Percentiles rank a stretch among this genome's conserved stretches.
phyloP scores from a whole-genome alignment of 805 yeast genomes.

The Nakazawaea sp. region DNA sequence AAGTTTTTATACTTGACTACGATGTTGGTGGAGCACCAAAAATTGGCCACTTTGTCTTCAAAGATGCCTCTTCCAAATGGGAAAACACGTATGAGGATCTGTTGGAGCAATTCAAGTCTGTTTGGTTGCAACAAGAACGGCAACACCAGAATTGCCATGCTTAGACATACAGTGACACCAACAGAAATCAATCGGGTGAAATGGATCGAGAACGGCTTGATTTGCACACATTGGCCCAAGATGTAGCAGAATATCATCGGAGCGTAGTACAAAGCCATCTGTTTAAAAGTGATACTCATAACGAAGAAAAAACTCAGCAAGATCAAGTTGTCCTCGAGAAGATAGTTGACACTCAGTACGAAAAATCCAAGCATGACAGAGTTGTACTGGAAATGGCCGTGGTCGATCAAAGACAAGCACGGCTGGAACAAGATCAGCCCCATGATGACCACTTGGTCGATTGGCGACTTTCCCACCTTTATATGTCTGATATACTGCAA shows the following conservation, averaged over 20 bases:
- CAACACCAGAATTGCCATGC: conserved; percentile 42
- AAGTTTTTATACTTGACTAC: conserved; percentile 59
- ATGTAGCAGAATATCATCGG: conserved; percentile 83
- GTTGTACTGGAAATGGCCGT: conserved; percentile 96
- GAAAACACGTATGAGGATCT: conserved; percentile 63
- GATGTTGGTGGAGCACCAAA: conserved; percentile 93
- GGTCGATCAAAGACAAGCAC: conserved; percentile 75
- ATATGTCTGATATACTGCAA: conserved; percentile 63
- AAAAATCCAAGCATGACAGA: conserved; percentile 90
- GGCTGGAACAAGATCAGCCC: conserved; percentile 85
- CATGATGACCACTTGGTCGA: conserved; percentile 71
- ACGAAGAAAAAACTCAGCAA: conserved; percentile 75
- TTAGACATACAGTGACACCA: conserved; percentile 52
- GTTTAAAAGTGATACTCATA: conserved; percentile 77
- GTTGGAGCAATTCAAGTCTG: conserved; percentile 38
- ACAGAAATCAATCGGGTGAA: conserved; percentile 57
- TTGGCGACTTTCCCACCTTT: conserved; percentile 41
- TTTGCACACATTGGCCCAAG: conserved; percentile 42
- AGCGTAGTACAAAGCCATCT: conserved; percentile 91
- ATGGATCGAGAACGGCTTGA: conserved; percentile 29
- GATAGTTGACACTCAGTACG: conserved; percentile 56
- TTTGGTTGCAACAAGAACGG: conserved; percentile 55
- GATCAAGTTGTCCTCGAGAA: conserved; percentile 56
- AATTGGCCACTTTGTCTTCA: conserved; percentile 95
- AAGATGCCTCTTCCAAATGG: conserved; percentile 92